A percentile compares a stretch with the other conserved stretches of the same genome.
Evolutionary conservation across 176 grass and related monocot genomes (phyloP).

Genomic region (Juncus effusus): DNA sequence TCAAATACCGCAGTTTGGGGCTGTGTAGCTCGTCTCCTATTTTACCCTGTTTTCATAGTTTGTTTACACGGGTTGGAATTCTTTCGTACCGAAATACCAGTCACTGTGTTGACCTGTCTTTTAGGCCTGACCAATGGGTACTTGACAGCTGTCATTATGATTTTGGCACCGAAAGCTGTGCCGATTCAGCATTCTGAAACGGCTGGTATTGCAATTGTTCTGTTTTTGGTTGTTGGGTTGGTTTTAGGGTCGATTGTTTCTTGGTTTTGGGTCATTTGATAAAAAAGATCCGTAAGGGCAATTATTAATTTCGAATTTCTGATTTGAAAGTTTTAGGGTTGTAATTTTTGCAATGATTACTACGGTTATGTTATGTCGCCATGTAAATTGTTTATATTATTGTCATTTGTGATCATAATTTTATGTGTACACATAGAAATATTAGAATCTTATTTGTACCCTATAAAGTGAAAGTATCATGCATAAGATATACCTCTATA

Average conservation of each 20-base stretch:
- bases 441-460: too few relatives aligned
- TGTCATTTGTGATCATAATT: too few relatives aligned
- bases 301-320: not conserved
- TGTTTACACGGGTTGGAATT: constrained; percentile 80
- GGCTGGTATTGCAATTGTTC: constrained; percentile 69
- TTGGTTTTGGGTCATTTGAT: constrained; percentile 94
- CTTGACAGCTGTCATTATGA: constrained; percentile 75
- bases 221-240: constrained; percentile 76
- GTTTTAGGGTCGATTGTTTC: constrained; percentile 59
- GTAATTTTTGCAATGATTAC: not conserved
- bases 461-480: too few relatives aligned
- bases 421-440: too few relatives aligned
- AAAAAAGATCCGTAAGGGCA: not conserved
- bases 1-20: constrained; percentile 44
- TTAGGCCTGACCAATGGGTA: constrained; percentile 85
- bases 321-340: not conserved
- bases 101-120: constrained; percentile 64
- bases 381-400: constrained; percentile 21
- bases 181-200: constrained; percentile 86
- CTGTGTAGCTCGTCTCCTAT: constrained; percentile 58
- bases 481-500: too few relatives aligned
- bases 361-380: constrained; percentile 1
- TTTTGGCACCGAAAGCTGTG: constrained; percentile 78
- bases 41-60: constrained; percentile 72
- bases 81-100: constrained; percentile 73